These are phyloP conservation scores for Lactarius sp. DNA, from an alignment of 768 basidiomycete species.

Conservation along the genomic window DNA sequence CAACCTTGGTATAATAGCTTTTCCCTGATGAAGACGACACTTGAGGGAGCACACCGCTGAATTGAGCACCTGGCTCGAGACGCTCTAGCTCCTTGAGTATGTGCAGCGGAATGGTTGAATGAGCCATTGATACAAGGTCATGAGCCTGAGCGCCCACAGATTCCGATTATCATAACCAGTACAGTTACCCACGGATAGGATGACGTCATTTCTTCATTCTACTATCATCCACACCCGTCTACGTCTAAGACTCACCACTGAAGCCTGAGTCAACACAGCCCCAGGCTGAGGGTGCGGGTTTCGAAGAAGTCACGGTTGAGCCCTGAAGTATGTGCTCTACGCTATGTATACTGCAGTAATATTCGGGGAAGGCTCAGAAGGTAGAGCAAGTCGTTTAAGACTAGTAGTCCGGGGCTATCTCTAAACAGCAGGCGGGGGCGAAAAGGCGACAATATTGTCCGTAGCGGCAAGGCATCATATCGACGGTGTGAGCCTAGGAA, in stretches of 20 bases:
- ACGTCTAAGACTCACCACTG: too few relatives aligned
- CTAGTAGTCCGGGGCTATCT: not conserved
- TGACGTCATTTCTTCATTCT: not conserved
- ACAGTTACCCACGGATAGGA: not conserved
- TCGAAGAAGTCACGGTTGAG: not conserved
- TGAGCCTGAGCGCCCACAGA: not conserved
- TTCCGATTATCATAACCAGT: not conserved
- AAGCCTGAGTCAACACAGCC: too few relatives aligned
- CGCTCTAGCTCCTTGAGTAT: slow-evolving; percentile 43
- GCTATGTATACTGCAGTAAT: not conserved
- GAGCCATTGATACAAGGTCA: slow-evolving; percentile 11
- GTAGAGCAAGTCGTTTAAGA: too few relatives aligned
- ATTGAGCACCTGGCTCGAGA: slow-evolving; percentile 49
- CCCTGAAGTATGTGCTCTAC: not conserved
- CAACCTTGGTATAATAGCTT: slow-evolving; percentile 60
- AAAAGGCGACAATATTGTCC: not conserved
- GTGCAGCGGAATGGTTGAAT: slow-evolving; percentile 25
- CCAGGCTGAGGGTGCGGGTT: not conserved
- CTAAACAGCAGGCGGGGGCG: not conserved
- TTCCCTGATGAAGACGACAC: slow-evolving; percentile 53
- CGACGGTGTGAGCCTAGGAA: slow-evolving; percentile 46
- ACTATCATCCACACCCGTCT: too few relatives aligned
- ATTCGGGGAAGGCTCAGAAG: not conserved
- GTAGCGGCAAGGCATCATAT: slow-evolving; percentile 31
- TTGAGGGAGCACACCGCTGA: slow-evolving; percentile 42